Percentiles rank a stretch among this genome's conserved stretches.
Evolutionary conservation across 768 basidiomycete genomes (phyloP).

Genomic region (Mycena polygramma): DNA sequence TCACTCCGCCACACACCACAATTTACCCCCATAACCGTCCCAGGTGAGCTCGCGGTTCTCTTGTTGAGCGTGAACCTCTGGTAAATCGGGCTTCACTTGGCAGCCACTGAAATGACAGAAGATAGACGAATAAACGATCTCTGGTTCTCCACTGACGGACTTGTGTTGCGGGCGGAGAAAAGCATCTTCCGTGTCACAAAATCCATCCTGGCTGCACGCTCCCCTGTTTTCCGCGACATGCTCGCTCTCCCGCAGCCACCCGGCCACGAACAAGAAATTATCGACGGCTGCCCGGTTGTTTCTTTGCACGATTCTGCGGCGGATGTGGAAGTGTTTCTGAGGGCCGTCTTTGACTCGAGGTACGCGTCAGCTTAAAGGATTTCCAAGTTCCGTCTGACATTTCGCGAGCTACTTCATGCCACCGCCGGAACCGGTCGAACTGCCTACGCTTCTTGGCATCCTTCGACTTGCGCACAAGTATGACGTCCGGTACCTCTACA

Average conservation of each 20-base stretch:
- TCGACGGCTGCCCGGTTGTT: slow-evolving; percentile 4
- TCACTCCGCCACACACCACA: too few species aligned
- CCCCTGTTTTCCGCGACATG: slow-evolving; percentile 9
- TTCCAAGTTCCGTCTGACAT: background rate
- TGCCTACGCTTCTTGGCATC: background rate
- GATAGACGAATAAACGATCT: too few species aligned
- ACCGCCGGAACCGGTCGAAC: background rate
- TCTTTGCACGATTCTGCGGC: slow-evolving; percentile 6
- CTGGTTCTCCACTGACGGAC: too few species aligned
- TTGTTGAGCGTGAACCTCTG: too few species aligned
- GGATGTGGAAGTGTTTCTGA: background rate
- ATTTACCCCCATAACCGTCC: too few species aligned
- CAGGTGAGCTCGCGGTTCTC: too few species aligned
- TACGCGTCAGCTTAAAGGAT: background rate
- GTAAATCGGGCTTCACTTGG: too few species aligned
- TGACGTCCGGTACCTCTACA: slow-evolving; percentile 1
- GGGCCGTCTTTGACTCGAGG: slow-evolving; percentile 15
- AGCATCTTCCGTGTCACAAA: background rate
- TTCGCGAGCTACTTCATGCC: slow-evolving; percentile 8
- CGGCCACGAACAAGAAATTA: background rate
- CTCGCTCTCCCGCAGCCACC: background rate
- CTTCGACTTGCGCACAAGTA: slow-evolving; percentile 4
- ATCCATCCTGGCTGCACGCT: background rate
- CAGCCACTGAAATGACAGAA: too few species aligned
- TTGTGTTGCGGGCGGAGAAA: too few species aligned